Evolutionary conservation across 225 moss, liverwort and hornwort genomes (phyloP).

Genomic region (Neckera pumila): DNA sequence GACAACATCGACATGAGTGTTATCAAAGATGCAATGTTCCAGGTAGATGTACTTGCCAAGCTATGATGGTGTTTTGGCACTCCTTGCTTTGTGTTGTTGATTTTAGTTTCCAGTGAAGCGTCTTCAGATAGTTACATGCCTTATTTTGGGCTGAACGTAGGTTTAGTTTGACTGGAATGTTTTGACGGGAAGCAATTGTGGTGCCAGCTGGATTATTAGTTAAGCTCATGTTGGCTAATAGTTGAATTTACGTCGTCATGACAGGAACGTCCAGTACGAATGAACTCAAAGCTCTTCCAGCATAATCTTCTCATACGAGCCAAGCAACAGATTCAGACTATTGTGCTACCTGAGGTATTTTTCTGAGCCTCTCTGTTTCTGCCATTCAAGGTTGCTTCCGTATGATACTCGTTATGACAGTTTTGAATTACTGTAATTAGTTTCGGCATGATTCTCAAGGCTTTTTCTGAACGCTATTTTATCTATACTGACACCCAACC

Average conservation of each 20-base stretch:
- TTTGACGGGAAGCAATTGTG: not conserved
- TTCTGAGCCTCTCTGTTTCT: not conserved
- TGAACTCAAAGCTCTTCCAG: constrained; percentile 88
- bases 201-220: not conserved
- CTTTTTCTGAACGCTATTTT: not conserved
- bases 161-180: not conserved
- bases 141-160: not conserved
- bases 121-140: not conserved
- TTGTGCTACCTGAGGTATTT: constrained; percentile 86
- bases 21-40: constrained; percentile 55
- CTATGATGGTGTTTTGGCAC: not conserved
- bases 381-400: not conserved
- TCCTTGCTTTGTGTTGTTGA: not conserved
- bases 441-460: not conserved
- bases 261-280: constrained; percentile 77
- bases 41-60: constrained; percentile 27
- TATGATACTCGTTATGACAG: not conserved
- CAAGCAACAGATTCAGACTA: constrained; percentile 64
- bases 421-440: not conserved
- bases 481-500: not conserved
- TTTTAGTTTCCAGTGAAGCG: not conserved
- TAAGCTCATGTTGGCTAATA: not conserved
- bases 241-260: not conserved
- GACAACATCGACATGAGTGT: constrained; percentile 63
- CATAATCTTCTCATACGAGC: constrained; percentile 75